Evolutionary conservation across 2,329 filamentous ascomycete species (phyloP), one percentile per base, ranked within the genome.

Genomic region (Pyricularia sp.): DNA sequence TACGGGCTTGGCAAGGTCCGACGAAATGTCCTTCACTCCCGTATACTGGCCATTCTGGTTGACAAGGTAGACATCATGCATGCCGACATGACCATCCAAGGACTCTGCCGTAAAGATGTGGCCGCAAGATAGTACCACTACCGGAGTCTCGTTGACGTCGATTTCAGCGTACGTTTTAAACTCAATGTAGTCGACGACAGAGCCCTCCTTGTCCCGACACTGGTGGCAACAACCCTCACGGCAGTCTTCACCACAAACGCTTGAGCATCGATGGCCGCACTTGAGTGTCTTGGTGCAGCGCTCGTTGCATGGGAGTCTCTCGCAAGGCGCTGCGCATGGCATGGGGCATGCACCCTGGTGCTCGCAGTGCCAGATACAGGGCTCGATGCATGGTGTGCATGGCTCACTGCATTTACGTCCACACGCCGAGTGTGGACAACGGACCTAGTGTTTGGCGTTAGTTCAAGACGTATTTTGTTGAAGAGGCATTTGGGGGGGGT

Each of bases 311-410:
- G 88, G 88, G 0, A 89, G 70, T 74, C 84, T 81, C 68, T 88
- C 78, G 70, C 88, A 91, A 0, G 88, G 87, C 0, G 82, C 87
- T 0, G 85, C 85, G 67, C 88, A 90, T 3, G 83, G 83, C 77
- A 85, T 78, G 0, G 72, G 73, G 64, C 80, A 83, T 1, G 59
- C 10, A 0, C 68, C 67, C n/a, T 67, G 65, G n/a, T 70, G 70
- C 19, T 67, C 67, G 49, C 68, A 68, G 6, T 63, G 63, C 66
- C 67, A 70, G 6, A 65, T 57, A 28, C 68, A 70, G 8, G 22
- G 44, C 30, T 70, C 69, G 35, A 68, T 67, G 57, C 69, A 70
- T 5, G 69, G 69, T 1, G 65, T 60, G 33, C 69, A 69, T 13
- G 68, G 65, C 33, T 68, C 64, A 28, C 65, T 62, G 60, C 69